Conservation (phyloP, 2,329 filamentous ascomycete genomes). For the Stagonosporopsis vannaccii region DNA sequence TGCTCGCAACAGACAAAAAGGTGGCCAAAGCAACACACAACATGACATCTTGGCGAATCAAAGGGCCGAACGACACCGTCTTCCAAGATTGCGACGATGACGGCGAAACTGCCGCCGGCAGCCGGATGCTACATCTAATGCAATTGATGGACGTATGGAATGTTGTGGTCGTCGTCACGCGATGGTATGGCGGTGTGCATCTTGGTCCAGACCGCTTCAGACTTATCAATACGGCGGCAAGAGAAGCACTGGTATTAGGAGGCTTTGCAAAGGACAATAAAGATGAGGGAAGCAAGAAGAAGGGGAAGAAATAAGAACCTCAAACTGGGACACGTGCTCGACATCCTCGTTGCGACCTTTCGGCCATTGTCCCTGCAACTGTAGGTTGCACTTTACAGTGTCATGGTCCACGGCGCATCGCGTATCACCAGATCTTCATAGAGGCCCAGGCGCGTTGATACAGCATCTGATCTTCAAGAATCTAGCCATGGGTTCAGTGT, state of each 20-base stretch:
- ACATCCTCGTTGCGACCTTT: too few relatives aligned
- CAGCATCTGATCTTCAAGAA: background rate
- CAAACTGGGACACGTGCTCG: background rate
- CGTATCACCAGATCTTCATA: background rate
- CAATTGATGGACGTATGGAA: constrained; percentile 95
- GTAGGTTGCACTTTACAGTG: background rate
- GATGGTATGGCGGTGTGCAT: constrained; percentile 94
- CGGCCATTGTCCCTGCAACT: too few relatives aligned
- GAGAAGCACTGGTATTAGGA: constrained; percentile 82
- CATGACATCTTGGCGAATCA: constrained; percentile 92
- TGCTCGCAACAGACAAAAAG: constrained; percentile 83
- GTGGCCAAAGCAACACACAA: constrained; percentile 91
- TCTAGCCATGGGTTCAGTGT: too few relatives aligned
- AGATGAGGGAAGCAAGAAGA: constrained; percentile 41
- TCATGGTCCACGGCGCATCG: background rate
- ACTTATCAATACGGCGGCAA: constrained; percentile 84
- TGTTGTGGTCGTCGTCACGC: constrained; percentile 87
- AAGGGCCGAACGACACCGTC: constrained; percentile 60
- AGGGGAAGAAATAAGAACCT: constrained; percentile 38
- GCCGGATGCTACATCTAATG: constrained; percentile 85
- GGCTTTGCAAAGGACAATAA: constrained; percentile 68
- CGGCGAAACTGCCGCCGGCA: constrained; percentile 90
- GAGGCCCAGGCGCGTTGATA: background rate
- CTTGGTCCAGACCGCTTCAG: constrained; percentile 89
- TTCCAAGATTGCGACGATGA: constrained; percentile 97